A percentile compares a stretch with the other conserved stretches of the same genome.
Evolutionary conservation across 768 basidiomycete genomes (phyloP).

Genomic region (Suillus subaureus): DNA sequence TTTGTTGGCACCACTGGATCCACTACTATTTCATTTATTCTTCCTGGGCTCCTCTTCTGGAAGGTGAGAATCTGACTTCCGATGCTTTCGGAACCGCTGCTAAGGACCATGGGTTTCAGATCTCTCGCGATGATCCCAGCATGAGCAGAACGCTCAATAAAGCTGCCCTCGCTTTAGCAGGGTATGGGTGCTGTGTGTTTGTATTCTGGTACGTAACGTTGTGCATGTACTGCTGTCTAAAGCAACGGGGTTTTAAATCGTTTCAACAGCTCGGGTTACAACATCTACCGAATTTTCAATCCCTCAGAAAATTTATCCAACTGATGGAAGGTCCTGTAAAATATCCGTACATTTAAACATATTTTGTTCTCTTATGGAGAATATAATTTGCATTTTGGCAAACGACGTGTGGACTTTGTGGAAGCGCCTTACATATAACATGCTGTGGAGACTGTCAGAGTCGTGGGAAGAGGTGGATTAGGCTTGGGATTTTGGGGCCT

Average conservation of each 20-base stretch:
- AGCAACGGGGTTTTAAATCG: not conserved
- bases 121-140: constrained; percentile 68
- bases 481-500: constrained; percentile 4
- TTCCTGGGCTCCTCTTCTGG: constrained; percentile 93
- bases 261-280: constrained; percentile 66
- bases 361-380: constrained; percentile 2
- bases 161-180: constrained; percentile 63
- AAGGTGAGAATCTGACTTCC: constrained; percentile 51
- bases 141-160: constrained; percentile 55
- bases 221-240: constrained; percentile 3
- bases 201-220: constrained; percentile 77
- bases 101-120: constrained; percentile 38
- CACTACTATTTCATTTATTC: constrained; percentile 95
- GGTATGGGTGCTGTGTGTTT: constrained; percentile 81
- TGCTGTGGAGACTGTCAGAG: not conserved
- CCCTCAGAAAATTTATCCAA: constrained; percentile 18
- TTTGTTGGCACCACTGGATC: constrained; percentile 98
- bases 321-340: not conserved
- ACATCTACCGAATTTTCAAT: constrained; percentile 67
- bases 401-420: not conserved
- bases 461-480: constrained; percentile 7
- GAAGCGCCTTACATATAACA: not conserved
- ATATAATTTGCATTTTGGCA: not conserved
- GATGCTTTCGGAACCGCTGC: constrained; percentile 12
- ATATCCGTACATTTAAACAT: not conserved